These are phyloP conservation scores for Suhomyces kilbournensis DNA, from an alignment of 805 yeast species.

Conservation along the genomic window DNA sequence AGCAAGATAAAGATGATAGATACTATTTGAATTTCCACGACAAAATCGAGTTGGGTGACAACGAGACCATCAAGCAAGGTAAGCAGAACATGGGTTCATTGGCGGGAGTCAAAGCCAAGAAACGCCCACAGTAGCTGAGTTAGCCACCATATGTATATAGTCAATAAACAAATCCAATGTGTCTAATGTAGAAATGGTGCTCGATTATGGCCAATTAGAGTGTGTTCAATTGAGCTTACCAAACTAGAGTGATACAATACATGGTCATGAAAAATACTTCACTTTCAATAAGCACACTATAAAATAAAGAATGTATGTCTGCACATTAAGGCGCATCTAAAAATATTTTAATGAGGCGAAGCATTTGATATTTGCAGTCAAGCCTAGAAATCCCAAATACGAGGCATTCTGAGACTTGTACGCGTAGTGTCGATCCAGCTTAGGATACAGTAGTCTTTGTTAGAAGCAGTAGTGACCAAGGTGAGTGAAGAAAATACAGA, in stretches of 20 bases:
- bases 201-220: not conserved
- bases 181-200: not conserved
- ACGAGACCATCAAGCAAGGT: conserved; percentile 65
- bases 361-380: too few relatives aligned
- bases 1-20: conserved; percentile 42
- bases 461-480: too few relatives aligned
- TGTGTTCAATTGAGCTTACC: not conserved
- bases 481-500: too few relatives aligned
- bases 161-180: not conserved
- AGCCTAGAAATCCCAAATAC: too few relatives aligned
- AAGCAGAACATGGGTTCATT: conserved; percentile 43
- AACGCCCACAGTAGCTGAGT: conserved; percentile 9
- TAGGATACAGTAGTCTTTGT: too few relatives aligned
- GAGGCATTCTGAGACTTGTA: too few relatives aligned
- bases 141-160: not conserved
- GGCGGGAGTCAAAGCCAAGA: conserved; percentile 51
- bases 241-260: not conserved
- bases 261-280: too few relatives aligned
- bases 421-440: too few relatives aligned
- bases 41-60: conserved; percentile 87
- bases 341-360: too few relatives aligned
- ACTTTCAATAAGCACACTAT: too few relatives aligned
- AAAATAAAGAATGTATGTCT: too few relatives aligned
- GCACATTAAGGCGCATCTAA: too few relatives aligned
- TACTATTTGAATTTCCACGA: conserved; percentile 68